These are phyloP conservation scores for Pyrus hybrid DNA, from an alignment of 331 rosid genomes.

Conservation along the genomic window DNA sequence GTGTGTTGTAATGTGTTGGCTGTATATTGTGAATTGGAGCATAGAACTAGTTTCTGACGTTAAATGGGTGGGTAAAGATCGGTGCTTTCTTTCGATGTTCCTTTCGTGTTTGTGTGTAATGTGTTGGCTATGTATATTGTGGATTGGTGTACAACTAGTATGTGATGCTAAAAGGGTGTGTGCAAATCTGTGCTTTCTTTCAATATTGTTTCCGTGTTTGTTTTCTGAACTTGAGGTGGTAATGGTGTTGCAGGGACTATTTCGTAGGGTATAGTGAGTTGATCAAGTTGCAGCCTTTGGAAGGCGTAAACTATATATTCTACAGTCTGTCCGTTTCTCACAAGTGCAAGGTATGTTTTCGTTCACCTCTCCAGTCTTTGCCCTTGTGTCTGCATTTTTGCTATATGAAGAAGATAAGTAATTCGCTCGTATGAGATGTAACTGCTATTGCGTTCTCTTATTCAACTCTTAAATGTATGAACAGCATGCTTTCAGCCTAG, in stretches of 20 bases:
- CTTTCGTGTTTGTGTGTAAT: neutral
- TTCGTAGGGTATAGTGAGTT: conserved; percentile 1
- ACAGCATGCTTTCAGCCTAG: neutral
- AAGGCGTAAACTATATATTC: conserved; percentile 4
- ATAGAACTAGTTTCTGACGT: neutral
- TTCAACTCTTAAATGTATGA: neutral
- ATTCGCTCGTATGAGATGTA: neutral
- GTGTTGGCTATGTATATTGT: neutral
- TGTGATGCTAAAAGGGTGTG: neutral
- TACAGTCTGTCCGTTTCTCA: neutral
- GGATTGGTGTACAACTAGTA: neutral
- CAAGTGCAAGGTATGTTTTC: neutral
- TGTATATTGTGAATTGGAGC: neutral
- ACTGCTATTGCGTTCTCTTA: neutral
- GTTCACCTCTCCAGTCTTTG: neutral
- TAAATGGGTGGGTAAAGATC: neutral
- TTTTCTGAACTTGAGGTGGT: conserved; percentile 13
- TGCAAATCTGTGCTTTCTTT: neutral
- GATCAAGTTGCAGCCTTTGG: conserved; percentile 18
- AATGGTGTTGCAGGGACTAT: conserved; percentile 29
- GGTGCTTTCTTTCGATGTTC: neutral
- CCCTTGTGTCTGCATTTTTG: neutral
- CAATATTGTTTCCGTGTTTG: neutral
- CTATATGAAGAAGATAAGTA: neutral
- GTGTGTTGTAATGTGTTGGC: conserved; percentile 1